Evolutionary conservation across 257 asterid species (phyloP).

Genomic region (Gentiana straminea): DNA sequence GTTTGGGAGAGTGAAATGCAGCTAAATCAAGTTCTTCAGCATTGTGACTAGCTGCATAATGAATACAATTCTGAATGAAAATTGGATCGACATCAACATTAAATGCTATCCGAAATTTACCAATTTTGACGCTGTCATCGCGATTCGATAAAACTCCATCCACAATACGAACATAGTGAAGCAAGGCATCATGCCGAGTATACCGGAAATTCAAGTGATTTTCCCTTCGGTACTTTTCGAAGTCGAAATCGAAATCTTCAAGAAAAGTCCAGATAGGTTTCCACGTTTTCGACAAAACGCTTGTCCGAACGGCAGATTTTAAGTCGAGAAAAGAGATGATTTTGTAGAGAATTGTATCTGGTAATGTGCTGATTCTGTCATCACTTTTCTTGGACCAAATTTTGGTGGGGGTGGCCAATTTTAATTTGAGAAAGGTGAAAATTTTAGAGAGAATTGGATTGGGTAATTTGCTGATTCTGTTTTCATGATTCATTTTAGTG

Average conservation of each 20-base stretch:
- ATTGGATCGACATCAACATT: neutral
- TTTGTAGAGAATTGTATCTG: too few relatives aligned
- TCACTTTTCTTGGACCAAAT: too few relatives aligned
- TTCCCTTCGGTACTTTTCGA: neutral
- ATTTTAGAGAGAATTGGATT: too few relatives aligned
- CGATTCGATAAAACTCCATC: constrained; percentile 11
- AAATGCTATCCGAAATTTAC: constrained; percentile 4
- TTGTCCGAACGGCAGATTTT: constrained; percentile 17
- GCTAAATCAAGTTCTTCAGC: constrained; percentile 13
- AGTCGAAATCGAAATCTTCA: constrained; percentile 10
- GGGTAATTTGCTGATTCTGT: too few relatives aligned
- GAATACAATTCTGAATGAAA: constrained; percentile 10
- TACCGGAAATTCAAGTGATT: too few relatives aligned
- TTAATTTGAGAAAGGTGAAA: too few relatives aligned
- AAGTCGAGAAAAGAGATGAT: constrained; percentile 12
- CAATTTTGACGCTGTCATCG: constrained; percentile 1
- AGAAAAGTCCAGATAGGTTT: constrained; percentile 8
- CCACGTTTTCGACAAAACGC: constrained; percentile 16
- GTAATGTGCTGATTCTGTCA: too few relatives aligned
- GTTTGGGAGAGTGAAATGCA: neutral
- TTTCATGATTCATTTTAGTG: too few relatives aligned
- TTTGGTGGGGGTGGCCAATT: too few relatives aligned
- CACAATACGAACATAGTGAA: constrained; percentile 7
- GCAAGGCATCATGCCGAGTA: neutral
- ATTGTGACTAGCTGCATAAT: constrained; percentile 17